Conservation (phyloP, 192 early-diverging fungal species). For the Entomortierella chlamydospora region DNA sequence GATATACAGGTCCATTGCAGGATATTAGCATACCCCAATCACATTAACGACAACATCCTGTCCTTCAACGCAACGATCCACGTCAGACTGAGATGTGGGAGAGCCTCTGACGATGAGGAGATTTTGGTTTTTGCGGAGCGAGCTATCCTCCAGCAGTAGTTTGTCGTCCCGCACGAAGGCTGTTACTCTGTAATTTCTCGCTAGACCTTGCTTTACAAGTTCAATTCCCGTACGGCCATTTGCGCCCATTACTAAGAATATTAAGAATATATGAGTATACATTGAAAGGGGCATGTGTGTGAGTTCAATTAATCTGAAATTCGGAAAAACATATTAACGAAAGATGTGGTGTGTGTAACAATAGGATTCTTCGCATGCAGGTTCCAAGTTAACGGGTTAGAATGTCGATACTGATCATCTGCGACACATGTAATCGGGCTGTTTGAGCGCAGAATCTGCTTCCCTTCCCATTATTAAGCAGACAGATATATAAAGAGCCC, state of each 20-base stretch:
- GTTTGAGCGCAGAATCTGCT: no score
- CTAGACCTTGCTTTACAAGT: conserved; percentile 52
- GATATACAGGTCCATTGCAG: no score
- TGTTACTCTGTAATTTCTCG: conserved; percentile 51
- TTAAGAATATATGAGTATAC: background rate
- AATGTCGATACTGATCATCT: no score
- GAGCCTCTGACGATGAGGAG: conserved; percentile 51
- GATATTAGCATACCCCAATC: conserved; percentile 53
- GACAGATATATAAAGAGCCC: no score
- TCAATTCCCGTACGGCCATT: conserved; percentile 48
- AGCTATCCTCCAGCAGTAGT: conserved; percentile 25
- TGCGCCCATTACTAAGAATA: conserved; percentile 50
- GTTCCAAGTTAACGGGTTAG: no score
- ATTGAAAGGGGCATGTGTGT: no score
- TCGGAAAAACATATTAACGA: conserved; percentile 7
- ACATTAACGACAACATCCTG: conserved; percentile 58
- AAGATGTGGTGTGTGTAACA: no score
- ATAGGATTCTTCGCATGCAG: no score
- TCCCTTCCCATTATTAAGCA: no score
- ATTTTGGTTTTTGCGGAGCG: conserved; percentile 52
- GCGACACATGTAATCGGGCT: no score
- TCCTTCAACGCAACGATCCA: conserved; percentile 53
- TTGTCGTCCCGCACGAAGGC: conserved; percentile 51
- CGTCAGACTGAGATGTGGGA: conserved; percentile 37
- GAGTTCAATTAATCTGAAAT: no score